A percentile compares a stretch with the other conserved stretches of the same genome.
These are phyloP conservation scores for Aspergillus neotritici DNA, from an alignment of 2,329 filamentous ascomycete genomes.

Conservation along the genomic window DNA sequence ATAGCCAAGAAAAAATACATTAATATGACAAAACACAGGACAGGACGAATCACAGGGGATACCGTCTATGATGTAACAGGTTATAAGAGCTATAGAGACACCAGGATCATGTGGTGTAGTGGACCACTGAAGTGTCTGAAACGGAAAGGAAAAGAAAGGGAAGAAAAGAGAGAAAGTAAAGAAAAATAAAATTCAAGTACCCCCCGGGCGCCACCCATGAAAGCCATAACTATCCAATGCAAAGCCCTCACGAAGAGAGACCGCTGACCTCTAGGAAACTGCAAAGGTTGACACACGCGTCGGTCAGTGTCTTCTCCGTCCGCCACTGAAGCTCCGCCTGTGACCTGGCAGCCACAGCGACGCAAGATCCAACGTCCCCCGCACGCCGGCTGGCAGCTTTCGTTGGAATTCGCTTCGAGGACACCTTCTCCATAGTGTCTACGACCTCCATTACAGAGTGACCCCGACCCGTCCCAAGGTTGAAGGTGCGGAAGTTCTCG, in stretches of 20 bases:
- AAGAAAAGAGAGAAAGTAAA: slow-evolving; percentile 4
- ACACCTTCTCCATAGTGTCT: slow-evolving; percentile 35
- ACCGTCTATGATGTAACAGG: no score
- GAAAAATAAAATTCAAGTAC: not conserved
- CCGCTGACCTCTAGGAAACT: slow-evolving; percentile 33
- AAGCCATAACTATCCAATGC: slow-evolving; percentile 2
- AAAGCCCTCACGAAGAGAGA: slow-evolving; percentile 16
- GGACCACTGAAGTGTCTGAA: not conserved
- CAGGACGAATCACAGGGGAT: no score
- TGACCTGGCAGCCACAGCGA: slow-evolving; percentile 32
- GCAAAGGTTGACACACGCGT: slow-evolving; percentile 36
- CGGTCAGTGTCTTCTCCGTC: slow-evolving; percentile 33
- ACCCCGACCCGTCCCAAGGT: slow-evolving; percentile 35
- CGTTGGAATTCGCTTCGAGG: slow-evolving; percentile 28
- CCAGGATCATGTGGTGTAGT: no score
- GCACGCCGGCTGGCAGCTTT: slow-evolving; percentile 29
- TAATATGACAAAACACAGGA: no score
- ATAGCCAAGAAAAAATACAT: no score
- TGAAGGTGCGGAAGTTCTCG: slow-evolving; percentile 41
- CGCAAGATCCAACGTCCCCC: slow-evolving; percentile 37
- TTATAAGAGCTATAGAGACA: no score
- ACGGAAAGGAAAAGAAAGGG: not conserved
- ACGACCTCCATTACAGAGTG: slow-evolving; percentile 37
- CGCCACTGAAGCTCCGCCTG: slow-evolving; percentile 52
- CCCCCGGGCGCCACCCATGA: slow-evolving; percentile 4